Conservation (phyloP, 345 rosid genomes). For the Bruguiera sexangula region DNA sequence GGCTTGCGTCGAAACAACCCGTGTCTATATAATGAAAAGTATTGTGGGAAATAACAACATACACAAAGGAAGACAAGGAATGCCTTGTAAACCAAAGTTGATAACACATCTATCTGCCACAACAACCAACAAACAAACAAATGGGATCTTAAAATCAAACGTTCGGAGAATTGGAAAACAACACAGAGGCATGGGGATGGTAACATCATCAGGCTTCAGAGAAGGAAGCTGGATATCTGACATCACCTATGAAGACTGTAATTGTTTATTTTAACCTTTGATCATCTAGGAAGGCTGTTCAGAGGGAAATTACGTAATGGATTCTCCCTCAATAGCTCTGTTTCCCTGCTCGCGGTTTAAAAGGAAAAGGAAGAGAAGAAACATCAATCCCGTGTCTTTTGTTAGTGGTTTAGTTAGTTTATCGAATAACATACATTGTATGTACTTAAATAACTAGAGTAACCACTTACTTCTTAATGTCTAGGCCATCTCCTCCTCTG, state of each 20-base stretch:
- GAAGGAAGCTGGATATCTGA: conserved; percentile 41
- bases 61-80: too few relatives aligned
- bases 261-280: not conserved
- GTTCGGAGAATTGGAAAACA: too few relatives aligned
- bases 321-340: conserved; percentile 69
- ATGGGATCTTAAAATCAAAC: too few relatives aligned
- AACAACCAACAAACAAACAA: too few relatives aligned
- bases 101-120: too few relatives aligned
- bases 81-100: too few relatives aligned
- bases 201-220: conserved; percentile 30
- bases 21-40: too few relatives aligned
- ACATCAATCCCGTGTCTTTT: not conserved
- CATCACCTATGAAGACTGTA: not conserved
- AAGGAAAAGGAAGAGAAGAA: not conserved
- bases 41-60: too few relatives aligned
- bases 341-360: conserved; percentile 46
- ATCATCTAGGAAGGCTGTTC: conserved; percentile 68
- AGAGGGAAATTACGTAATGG: conserved; percentile 80
- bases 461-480: conserved; percentile 43
- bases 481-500: conserved; percentile 34
- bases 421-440: not conserved
- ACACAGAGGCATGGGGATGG: too few relatives aligned
- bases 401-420: not conserved
- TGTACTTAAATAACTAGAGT: not conserved
- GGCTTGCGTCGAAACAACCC: too few relatives aligned